Evolutionary conservation across 306 rosid species (phyloP), one percentile per base, ranked within the genome.

Genomic region (Astragalus membranaceus): DNA sequence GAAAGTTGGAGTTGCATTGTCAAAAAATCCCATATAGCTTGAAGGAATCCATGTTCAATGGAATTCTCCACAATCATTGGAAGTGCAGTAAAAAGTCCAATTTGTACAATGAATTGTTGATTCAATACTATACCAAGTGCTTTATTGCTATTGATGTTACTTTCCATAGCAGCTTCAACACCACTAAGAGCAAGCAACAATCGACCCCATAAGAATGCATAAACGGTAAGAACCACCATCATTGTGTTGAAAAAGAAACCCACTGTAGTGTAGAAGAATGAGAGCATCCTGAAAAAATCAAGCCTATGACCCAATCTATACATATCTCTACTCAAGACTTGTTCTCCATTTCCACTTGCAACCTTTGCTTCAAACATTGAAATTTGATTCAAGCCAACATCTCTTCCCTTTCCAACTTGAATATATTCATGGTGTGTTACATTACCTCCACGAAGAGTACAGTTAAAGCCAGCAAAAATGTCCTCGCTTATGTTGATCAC

Each of bases 281-380:
- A 92, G 33, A 92, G 55, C 98, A 92, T 92, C 33, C 95, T 79
- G 73, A 89, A 83, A 74, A 92, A 92, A 74, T 92, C 96, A 14
- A 92, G 83, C 79, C 92, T 83, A 20, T 92, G 95, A 53, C 98
- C 96, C 81, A 92, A 79, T 79, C 96, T 80, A 68, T 89, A 89
- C 8, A 92, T 82, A 78, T 92, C 98, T 72, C 98, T 81, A 78
- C 94, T 87, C 12, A 89, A 84, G 16, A 87, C 78, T 83, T 92
- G 96, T 63, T 92, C 98, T 56, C 98, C 98, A 23, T 92, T 92
- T 58, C 98, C 96, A 83, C 96, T 86, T 9, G 98, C 85, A 74
- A 92, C 95, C 82, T 92, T 92, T 42, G 95, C 98, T 82, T 92
- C 96, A 82, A 92, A 92, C 95, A 92, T 86, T 66, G 96, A 86